These are phyloP conservation scores for Metschnikowia dekortorum DNA, from an alignment of 805 yeast genomes.

Conservation along the genomic window DNA sequence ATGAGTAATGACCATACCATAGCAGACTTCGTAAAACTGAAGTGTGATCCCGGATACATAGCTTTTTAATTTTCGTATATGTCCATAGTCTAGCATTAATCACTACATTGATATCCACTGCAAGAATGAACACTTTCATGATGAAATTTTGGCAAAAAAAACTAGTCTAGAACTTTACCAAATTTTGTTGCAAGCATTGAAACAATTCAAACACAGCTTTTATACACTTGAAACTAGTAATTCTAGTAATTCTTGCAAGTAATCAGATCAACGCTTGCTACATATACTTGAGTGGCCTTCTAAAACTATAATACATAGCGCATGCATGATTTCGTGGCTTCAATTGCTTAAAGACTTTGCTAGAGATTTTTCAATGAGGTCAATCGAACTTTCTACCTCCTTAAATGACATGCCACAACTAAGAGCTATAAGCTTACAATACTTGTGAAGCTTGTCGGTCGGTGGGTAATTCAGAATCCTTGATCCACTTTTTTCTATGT, in stretches of 20 bases:
- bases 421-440: constrained; percentile 36
- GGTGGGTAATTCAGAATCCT: constrained; percentile 24
- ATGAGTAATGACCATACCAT: too few relatives aligned
- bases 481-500: constrained; percentile 6
- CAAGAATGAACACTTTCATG: too few relatives aligned
- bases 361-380: constrained; percentile 38
- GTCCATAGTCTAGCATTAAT: too few relatives aligned
- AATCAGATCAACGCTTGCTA: not conserved
- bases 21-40: too few relatives aligned
- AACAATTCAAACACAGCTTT: not conserved
- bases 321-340: not conserved
- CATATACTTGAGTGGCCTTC: not conserved
- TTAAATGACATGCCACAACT: constrained; percentile 41
- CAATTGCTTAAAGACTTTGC: constrained; percentile 17
- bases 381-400: constrained; percentile 40
- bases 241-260: not conserved
- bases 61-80: too few relatives aligned
- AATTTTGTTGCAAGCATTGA: too few relatives aligned
- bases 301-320: not conserved
- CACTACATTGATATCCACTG: too few relatives aligned
- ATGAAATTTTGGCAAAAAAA: too few relatives aligned
- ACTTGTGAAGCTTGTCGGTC: constrained; percentile 34
- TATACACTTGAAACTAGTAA: not conserved
- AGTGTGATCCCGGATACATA: too few relatives aligned
- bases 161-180: too few relatives aligned